These are phyloP conservation scores for Pterulicium gracile DNA, from an alignment of 1,284 basidiomycete genomes.

Conservation along the genomic window DNA sequence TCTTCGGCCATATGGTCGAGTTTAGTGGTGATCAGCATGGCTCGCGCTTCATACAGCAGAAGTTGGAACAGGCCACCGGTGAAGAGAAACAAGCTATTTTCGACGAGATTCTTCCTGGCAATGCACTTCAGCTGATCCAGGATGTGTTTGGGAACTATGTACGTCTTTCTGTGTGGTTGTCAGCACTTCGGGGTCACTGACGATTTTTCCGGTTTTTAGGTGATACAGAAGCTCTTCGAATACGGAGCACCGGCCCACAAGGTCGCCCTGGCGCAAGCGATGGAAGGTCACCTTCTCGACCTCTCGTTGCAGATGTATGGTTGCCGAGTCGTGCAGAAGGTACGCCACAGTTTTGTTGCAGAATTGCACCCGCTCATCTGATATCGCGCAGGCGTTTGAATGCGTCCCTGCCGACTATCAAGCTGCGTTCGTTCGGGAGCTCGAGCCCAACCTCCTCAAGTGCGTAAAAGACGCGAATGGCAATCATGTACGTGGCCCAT, in stretches of 20 bases:
- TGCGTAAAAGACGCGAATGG: constrained; percentile 93
- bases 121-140: constrained; percentile 73
- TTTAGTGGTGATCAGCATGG: constrained; percentile 94
- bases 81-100: constrained; percentile 83
- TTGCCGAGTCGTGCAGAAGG: constrained; percentile 87
- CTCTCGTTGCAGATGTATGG: constrained; percentile 94
- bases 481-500: constrained; percentile 69
- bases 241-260: constrained; percentile 76
- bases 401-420: constrained; percentile 73
- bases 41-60: constrained; percentile 84
- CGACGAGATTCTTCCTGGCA: constrained; percentile 78
- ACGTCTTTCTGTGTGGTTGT: constrained; percentile 17
- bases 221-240: constrained; percentile 94
- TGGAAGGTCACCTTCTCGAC: constrained; percentile 73
- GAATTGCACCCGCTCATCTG: constrained; percentile 7
- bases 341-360: constrained; percentile 16
- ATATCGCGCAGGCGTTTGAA: constrained; percentile 64
- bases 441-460: constrained; percentile 74
- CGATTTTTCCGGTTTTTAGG: constrained; percentile 39
- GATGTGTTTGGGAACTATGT: constrained; percentile 98
- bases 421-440: constrained; percentile 63
- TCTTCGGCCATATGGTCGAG: constrained; percentile 81
- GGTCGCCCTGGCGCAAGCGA: constrained; percentile 56
- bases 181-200: constrained; percentile 6
- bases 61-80: constrained; percentile 63